Percentiles rank a stretch among this genome's conserved stretches.
phyloP scores from a whole-genome alignment of 768 basidiomycete species.

The Dendrothele bispora region DNA sequence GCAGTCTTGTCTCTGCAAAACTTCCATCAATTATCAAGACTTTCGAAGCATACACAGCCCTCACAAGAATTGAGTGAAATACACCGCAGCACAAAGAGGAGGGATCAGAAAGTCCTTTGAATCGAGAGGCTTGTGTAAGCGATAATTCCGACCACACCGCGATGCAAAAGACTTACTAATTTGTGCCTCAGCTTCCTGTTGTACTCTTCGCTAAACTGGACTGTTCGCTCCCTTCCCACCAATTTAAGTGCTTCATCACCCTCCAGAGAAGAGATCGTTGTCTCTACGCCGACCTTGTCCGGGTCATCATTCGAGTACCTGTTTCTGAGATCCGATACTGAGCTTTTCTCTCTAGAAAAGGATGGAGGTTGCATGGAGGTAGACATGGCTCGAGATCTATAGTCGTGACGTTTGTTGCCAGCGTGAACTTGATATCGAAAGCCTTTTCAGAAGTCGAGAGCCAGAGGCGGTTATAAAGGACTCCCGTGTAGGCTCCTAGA shows the following conservation, averaged over 20 bases:
- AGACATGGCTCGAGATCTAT: no score
- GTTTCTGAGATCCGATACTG: no score
- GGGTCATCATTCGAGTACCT: no score
- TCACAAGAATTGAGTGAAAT: conserved; percentile 68
- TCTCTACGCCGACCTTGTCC: no score
- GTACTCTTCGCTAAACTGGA: conserved; percentile 60
- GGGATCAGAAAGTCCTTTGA: conserved; percentile 52
- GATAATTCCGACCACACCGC: background rate
- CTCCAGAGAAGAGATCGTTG: no score
- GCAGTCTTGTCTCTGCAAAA: conserved; percentile 62
- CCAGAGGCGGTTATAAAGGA: no score
- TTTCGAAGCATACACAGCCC: conserved; percentile 11
- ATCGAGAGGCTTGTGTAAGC: background rate
- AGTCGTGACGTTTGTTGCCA: no score
- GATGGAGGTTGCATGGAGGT: no score
- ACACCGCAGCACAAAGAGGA: conserved; percentile 60
- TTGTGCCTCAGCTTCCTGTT: conserved; percentile 57
- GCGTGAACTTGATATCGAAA: no score
- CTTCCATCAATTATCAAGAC: background rate
- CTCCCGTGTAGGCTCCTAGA: no score
- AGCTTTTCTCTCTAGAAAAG: no score
- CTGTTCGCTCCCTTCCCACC: conserved; percentile 51
- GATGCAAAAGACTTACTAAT: conserved; percentile 37
- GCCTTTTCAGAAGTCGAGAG: no score
- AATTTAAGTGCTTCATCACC: conserved; percentile 56